These are phyloP conservation scores for Candida fluviatilis DNA, from an alignment of 805 yeast species.

Conservation along the genomic window DNA sequence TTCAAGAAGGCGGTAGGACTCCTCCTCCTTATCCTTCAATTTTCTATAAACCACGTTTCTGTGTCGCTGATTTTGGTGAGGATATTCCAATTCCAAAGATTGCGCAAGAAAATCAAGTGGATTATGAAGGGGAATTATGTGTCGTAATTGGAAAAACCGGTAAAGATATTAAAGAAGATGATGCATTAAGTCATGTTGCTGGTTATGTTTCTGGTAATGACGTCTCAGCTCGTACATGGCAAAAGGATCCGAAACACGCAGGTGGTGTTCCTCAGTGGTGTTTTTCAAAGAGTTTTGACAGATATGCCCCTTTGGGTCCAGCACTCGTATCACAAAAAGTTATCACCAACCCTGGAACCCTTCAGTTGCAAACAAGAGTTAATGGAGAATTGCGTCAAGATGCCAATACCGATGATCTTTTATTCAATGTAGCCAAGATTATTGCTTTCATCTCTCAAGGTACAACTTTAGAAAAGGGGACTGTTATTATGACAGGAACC, in stretches of 20 bases:
- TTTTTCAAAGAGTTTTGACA: conserved; percentile 50
- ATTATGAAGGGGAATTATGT: conserved; percentile 53
- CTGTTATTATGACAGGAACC: conserved; percentile 53
- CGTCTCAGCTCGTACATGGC: conserved; percentile 55
- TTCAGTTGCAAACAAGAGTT: conserved; percentile 36
- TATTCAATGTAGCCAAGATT: conserved; percentile 40
- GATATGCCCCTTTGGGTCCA: conserved; percentile 58
- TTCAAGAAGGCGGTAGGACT: conserved; percentile 34
- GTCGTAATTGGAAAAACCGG: conserved; percentile 51
- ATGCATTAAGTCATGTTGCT: conserved; percentile 44
- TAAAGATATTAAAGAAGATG: conserved; percentile 35
- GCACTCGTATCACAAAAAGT: conserved; percentile 38
- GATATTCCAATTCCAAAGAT: conserved; percentile 39
- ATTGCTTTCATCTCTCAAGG: conserved; percentile 49
- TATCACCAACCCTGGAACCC: conserved; percentile 26
- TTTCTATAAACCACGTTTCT: conserved; percentile 47
- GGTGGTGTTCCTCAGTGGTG: conserved; percentile 51
- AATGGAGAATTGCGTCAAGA: conserved; percentile 48
- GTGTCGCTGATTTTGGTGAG: conserved; percentile 41
- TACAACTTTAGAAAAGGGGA: conserved; percentile 50
- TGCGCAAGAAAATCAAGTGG: conserved; percentile 37
- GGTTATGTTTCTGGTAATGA: conserved; percentile 57
- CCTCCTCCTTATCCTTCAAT: conserved; percentile 47
- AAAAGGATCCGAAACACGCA: conserved; percentile 28
- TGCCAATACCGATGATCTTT: conserved; percentile 44